Evolutionary conservation across 257 asterid genomes (phyloP).

Genomic region (Forsythia suspensa): DNA sequence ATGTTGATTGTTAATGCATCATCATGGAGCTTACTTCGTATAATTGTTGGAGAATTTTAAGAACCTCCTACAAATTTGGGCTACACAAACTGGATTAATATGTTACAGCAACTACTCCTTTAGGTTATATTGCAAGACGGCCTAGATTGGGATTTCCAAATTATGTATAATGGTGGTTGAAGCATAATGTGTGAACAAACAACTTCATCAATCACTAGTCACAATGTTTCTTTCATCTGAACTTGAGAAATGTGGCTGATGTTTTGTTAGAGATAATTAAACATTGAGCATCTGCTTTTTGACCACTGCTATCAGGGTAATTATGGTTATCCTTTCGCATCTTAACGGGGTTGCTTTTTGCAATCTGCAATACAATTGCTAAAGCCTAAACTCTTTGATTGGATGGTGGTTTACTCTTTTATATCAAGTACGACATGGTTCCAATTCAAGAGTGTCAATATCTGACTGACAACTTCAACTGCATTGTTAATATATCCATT

Average conservation of each 20-base stretch:
- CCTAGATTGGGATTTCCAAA: neutral
- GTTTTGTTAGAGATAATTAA: neutral
- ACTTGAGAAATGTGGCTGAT: conserved; percentile 2
- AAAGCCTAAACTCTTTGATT: conserved; percentile 7
- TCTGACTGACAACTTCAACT: conserved; percentile 18
- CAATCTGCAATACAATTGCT: neutral
- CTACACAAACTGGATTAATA: neutral
- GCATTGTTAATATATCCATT: conserved; percentile 2
- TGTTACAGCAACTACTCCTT: conserved; percentile 11
- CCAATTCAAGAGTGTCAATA: conserved; percentile 3
- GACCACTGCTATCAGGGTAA: neutral
- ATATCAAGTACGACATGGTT: conserved; percentile 6
- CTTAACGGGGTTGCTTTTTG: conserved; percentile 1
- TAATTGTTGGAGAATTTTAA: neutral
- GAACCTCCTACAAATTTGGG: conserved; percentile 12
- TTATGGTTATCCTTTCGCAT: conserved; percentile 4
- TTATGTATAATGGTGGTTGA: conserved; percentile 3
- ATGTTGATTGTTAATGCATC: neutral
- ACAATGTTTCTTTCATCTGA: conserved; percentile 5
- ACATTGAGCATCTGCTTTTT: neutral
- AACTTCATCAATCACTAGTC: neutral
- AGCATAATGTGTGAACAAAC: conserved; percentile 10
- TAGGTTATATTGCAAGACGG: conserved; percentile 8
- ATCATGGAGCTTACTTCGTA: neutral
- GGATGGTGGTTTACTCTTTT: conserved; percentile 9